A percentile compares a stretch with the other conserved stretches of the same genome.
Evolutionary conservation across 768 basidiomycete species (phyloP).

Genomic region (Leccinellum albellum): DNA sequence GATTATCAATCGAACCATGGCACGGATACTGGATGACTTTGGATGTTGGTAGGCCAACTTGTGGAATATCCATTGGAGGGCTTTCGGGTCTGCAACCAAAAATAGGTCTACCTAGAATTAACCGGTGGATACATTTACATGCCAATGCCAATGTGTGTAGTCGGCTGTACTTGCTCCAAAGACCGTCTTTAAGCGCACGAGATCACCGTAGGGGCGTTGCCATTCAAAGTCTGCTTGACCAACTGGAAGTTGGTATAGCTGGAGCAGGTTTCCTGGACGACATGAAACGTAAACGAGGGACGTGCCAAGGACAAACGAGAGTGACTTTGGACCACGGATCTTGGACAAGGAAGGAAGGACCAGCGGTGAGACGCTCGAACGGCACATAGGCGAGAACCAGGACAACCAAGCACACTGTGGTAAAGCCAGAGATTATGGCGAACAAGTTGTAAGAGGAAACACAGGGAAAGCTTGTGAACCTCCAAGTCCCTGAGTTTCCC

Average conservation of each 20-base stretch:
- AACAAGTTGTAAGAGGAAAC: not conserved
- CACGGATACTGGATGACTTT: slow-evolving; percentile 32
- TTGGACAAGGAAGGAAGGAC: slow-evolving; percentile 10
- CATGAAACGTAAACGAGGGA: not conserved
- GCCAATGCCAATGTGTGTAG: not conserved
- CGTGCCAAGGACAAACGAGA: slow-evolving; percentile 22
- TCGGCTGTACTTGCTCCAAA: slow-evolving; percentile 22
- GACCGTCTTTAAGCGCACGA: slow-evolving; percentile 27
- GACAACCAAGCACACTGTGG: slow-evolving; percentile 1
- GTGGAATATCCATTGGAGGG: slow-evolving; percentile 36
- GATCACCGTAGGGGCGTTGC: slow-evolving; percentile 27
- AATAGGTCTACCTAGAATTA: slow-evolving; percentile 40
- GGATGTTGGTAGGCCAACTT: slow-evolving; percentile 42
- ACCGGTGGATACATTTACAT: slow-evolving; percentile 6
- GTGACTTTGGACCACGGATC: slow-evolving; percentile 18
- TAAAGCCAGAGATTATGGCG: slow-evolving; percentile 9
- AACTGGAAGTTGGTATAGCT: slow-evolving; percentile 26
- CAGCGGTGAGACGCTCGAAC: not conserved
- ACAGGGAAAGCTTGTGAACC: not conserved
- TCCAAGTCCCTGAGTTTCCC: not conserved
- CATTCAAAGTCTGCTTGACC: slow-evolving; percentile 29
- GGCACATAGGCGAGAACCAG: slow-evolving; percentile 6
- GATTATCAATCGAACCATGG: slow-evolving; percentile 10
- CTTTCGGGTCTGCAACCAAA: slow-evolving; percentile 47
- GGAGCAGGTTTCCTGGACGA: slow-evolving; percentile 25